Percentiles rank a stretch among this genome's conserved stretches.
Evolutionary conservation across 1,139 yeast species (phyloP).

Genomic region (Hyphopichia buzzinii): DNA sequence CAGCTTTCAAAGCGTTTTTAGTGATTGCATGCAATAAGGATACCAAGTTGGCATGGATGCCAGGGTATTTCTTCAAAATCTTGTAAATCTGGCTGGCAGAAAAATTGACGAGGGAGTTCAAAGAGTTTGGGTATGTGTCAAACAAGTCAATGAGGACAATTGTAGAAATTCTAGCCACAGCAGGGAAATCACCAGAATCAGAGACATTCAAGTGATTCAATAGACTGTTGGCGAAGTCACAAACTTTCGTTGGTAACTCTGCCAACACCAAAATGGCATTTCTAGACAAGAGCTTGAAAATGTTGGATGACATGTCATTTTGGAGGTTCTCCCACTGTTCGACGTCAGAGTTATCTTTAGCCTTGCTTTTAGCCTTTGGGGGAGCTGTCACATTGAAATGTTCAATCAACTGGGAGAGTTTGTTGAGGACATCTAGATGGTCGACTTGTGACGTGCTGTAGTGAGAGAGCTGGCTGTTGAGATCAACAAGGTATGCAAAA

Average conservation of each 20-base stretch:
- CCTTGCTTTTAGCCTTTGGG: slow-evolving; percentile 10
- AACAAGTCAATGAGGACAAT: slow-evolving; percentile 38
- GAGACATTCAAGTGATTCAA: slow-evolving; percentile 25
- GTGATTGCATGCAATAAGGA: slow-evolving; percentile 34
- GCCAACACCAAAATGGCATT: slow-evolving; percentile 28
- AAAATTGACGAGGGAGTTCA: slow-evolving; percentile 37
- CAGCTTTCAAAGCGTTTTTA: slow-evolving; percentile 37
- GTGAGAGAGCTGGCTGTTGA: slow-evolving; percentile 19
- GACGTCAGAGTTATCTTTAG: slow-evolving; percentile 2
- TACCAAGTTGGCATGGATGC: slow-evolving; percentile 26
- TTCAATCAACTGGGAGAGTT: slow-evolving; percentile 17
- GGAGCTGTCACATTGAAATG: slow-evolving; percentile 13
- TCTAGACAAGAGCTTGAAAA: slow-evolving; percentile 31
- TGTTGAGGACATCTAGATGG: slow-evolving; percentile 14
- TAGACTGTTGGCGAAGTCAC: slow-evolving; percentile 39
- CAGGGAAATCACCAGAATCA: slow-evolving; percentile 16
- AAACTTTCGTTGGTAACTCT: slow-evolving; percentile 34
- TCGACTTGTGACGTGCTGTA: slow-evolving; percentile 12
- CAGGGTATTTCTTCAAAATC: slow-evolving; percentile 36
- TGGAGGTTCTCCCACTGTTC: slow-evolving; percentile 1
- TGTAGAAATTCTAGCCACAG: slow-evolving; percentile 25
- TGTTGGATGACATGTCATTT: slow-evolving; percentile 18
- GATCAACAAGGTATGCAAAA: slow-evolving; percentile 22
- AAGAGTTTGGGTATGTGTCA: slow-evolving; percentile 37
- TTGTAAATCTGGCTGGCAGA: slow-evolving; percentile 39